These are phyloP conservation scores for Chamaecyparis obtusa DNA, from an alignment of 75 land plant genomes.

Conservation along the genomic window DNA sequence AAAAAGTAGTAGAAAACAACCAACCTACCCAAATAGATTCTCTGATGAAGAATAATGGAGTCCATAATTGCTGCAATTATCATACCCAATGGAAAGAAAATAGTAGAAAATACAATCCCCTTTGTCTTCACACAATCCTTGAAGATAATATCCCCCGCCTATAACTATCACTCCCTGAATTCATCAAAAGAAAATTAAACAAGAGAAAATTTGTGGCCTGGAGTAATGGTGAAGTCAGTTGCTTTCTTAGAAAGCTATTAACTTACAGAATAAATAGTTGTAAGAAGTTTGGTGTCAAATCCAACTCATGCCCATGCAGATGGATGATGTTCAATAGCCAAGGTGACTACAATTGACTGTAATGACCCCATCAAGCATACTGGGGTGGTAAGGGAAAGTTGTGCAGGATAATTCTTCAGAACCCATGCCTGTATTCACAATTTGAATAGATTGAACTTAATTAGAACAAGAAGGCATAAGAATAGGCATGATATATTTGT, in stretches of 20 bases:
- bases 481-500: too few species aligned
- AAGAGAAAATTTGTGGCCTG: too few species aligned
- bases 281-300: constrained; percentile 23
- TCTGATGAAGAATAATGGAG: constrained; percentile 41
- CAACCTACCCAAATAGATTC: constrained; percentile 59
- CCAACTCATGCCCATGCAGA: constrained; percentile 33
- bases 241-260: neutral
- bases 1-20: neutral
- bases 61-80: constrained; percentile 51
- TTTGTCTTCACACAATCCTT: constrained; percentile 45
- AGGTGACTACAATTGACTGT: constrained; percentile 18
- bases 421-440: constrained; percentile 23
- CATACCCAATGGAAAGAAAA: constrained; percentile 58
- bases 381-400: constrained; percentile 40
- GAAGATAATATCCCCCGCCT: constrained; percentile 56
- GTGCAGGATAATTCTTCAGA: constrained; percentile 41
- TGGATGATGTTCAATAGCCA: constrained; percentile 24
- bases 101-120: constrained; percentile 62
- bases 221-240: too few species aligned
- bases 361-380: constrained; percentile 36
- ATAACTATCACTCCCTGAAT: constrained; percentile 58
- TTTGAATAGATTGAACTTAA: neutral
- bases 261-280: constrained; percentile 52
- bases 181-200: neutral
- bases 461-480: too few species aligned